phyloP scores from a whole-genome alignment of 2,329 filamentous ascomycete species.

The Colletotrichum simmondsii region DNA sequence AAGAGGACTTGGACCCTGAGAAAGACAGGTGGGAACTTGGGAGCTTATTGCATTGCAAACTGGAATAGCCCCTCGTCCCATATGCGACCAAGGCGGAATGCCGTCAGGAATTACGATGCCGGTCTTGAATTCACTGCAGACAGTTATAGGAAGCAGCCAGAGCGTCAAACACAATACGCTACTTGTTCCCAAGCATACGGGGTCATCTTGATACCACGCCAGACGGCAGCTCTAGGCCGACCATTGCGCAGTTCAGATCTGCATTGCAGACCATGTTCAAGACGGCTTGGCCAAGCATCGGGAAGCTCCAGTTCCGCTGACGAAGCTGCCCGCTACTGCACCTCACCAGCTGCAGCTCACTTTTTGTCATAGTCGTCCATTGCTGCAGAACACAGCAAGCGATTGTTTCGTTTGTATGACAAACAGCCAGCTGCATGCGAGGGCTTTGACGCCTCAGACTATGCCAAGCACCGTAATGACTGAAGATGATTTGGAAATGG shows the following conservation, averaged over 20 bases:
- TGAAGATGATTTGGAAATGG: not conserved
- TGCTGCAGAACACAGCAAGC: not conserved
- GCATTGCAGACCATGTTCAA: not conserved
- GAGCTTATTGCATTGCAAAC: not conserved
- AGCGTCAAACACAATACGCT: not conserved
- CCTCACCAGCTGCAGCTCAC: not conserved
- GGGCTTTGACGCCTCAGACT: constrained; percentile 2
- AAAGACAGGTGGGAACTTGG: constrained; percentile 2
- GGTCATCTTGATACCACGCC: not conserved
- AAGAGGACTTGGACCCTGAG: constrained; percentile 20
- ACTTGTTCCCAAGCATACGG: not conserved
- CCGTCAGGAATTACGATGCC: not conserved
- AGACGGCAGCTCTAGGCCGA: not conserved
- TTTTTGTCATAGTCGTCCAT: not conserved
- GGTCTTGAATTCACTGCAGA: not conserved
- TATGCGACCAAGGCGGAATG: not conserved
- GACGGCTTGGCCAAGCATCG: constrained; percentile 9
- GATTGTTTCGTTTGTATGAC: constrained; percentile 1
- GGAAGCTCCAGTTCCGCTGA: constrained; percentile 5
- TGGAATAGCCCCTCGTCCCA: not conserved
- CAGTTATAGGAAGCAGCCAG: not conserved
- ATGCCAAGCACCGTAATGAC: constrained; percentile 1
- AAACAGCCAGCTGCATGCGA: not conserved
- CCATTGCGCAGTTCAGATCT: not conserved
- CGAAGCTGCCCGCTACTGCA: not conserved